Percentiles rank a stretch among this genome's conserved stretches.
Conservation (phyloP, 257 asterid genomes). For the Nicotiana sylvestris region DNA sequence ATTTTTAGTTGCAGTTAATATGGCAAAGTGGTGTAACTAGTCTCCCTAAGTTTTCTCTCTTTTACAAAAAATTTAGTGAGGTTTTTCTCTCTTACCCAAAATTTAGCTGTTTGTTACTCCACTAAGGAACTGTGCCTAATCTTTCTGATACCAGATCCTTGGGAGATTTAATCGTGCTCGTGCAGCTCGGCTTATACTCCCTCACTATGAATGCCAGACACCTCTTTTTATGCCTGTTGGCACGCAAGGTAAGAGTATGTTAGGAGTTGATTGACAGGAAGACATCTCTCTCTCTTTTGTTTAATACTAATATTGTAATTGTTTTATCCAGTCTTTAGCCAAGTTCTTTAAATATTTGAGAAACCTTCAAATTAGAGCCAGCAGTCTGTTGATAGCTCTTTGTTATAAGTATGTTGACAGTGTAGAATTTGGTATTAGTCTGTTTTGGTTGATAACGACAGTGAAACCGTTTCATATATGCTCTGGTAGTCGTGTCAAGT, state of each 20-base stretch:
- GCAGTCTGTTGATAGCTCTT: background rate
- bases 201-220: conserved; percentile 79
- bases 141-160: conserved; percentile 51
- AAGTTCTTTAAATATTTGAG: background rate
- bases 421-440: background rate
- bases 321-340: background rate
- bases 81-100: background rate
- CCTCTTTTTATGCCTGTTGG: conserved; percentile 99
- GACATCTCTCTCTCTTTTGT: background rate
- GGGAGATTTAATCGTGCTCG: conserved; percentile 97
- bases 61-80: background rate
- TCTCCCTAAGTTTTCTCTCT: background rate
- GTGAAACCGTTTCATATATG: background rate
- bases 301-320: background rate
- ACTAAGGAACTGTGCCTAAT: background rate
- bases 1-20: background rate
- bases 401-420: background rate
- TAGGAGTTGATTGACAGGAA: background rate
- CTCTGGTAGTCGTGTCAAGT: background rate
- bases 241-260: conserved; percentile 69
- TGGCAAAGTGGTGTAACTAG: background rate
- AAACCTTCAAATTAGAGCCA: background rate
- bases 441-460: background rate
- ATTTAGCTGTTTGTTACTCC: background rate
- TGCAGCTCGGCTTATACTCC: conserved; percentile 84